These are phyloP conservation scores for Trichoderma cornu-damae DNA, from an alignment of 2,329 filamentous ascomycete species.

Conservation along the genomic window DNA sequence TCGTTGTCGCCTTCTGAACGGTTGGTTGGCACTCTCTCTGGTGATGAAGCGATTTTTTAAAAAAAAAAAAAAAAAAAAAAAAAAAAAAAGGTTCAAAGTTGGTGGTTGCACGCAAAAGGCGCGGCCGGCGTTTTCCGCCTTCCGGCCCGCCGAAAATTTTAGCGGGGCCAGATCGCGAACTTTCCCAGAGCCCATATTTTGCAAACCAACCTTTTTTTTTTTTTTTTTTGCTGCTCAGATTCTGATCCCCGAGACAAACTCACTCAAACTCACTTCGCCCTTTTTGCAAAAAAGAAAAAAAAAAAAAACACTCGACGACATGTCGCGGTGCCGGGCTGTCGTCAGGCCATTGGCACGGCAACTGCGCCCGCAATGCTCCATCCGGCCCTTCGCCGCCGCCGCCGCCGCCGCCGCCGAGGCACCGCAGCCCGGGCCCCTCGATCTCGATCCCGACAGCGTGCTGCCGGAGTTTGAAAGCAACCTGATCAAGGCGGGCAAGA, in stretches of 20 bases:
- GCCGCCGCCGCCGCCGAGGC: conserved; percentile 27
- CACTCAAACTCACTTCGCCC: too few species aligned
- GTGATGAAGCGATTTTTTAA: neutral
- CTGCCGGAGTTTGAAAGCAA: conserved; percentile 54
- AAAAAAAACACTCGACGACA: too few species aligned
- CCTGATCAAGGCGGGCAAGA: conserved; percentile 62
- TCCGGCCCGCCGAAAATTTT: conserved; percentile 25
- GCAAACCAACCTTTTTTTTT: conserved; percentile 13
- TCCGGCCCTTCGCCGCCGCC: conserved; percentile 34
- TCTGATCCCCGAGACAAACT: neutral
- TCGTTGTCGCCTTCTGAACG: neutral
- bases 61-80: too few species aligned
- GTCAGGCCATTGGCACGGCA: conserved; percentile 52
- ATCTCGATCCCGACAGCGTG: conserved; percentile 64
- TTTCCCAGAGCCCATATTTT: conserved; percentile 28
- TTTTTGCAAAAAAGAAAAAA: too few species aligned
- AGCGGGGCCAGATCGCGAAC: conserved; percentile 26
- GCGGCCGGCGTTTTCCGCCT: conserved; percentile 17
- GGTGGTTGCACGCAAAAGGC: conserved; percentile 4
- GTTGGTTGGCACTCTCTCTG: neutral
- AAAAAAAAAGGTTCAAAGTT: neutral
- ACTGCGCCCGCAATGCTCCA: conserved; percentile 39
- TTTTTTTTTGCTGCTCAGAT: neutral
- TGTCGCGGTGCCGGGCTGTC: conserved; percentile 58
- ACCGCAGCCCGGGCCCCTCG: conserved; percentile 34